These are phyloP conservation scores for Candida railenensis DNA, from an alignment of 805 yeast genomes.

Conservation along the genomic window DNA sequence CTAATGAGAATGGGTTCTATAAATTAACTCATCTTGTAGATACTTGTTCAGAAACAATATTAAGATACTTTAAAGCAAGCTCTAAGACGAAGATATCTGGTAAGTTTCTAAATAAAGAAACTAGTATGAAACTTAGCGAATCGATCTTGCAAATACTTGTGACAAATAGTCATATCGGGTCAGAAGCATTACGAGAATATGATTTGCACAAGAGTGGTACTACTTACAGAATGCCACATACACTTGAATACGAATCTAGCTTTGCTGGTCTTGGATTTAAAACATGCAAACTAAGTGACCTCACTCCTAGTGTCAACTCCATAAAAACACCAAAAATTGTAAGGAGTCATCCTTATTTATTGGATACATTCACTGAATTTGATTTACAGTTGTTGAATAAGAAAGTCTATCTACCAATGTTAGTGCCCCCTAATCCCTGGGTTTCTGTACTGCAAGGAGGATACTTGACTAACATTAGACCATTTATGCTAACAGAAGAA, in stretches of 20 bases:
- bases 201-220: background rate
- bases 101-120: background rate
- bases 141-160: background rate
- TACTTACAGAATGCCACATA: background rate
- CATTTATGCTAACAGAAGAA: conserved; percentile 21
- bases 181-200: background rate
- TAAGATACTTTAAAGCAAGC: background rate
- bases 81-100: background rate
- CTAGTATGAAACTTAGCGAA: background rate
- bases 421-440: conserved; percentile 39
- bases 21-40: background rate
- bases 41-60: background rate
- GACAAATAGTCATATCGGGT: background rate
- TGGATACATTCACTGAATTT: background rate
- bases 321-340: background rate
- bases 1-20: background rate
- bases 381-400: background rate
- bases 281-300: background rate
- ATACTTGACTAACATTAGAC: conserved; percentile 23
- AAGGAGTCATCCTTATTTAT: background rate
- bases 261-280: background rate
- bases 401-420: conserved; percentile 32
- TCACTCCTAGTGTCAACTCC: background rate
- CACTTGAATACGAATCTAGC: background rate
- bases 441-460: conserved; percentile 33